These are phyloP conservation scores for Neonectria hederae DNA, from an alignment of 2,329 filamentous ascomycete species.

Conservation along the genomic window DNA sequence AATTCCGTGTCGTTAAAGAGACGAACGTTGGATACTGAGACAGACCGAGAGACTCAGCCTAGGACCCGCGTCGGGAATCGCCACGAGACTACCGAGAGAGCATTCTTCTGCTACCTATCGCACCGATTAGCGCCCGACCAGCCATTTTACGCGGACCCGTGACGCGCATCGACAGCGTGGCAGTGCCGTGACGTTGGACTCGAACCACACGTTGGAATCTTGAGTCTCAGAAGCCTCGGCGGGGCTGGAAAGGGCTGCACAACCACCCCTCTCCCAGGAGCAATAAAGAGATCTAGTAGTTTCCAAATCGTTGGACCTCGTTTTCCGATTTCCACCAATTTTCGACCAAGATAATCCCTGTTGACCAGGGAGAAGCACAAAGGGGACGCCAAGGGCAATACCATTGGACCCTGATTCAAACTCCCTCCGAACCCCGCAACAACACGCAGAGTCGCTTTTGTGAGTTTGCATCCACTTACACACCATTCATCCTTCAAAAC, in stretches of 20 bases:
- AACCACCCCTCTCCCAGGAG: slow-evolving; percentile 25
- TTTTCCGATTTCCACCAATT: slow-evolving; percentile 32
- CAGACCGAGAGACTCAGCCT: slow-evolving; percentile 26
- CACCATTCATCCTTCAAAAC: background rate
- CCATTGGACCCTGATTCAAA: slow-evolving; percentile 1
- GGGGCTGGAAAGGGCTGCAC: slow-evolving; percentile 36
- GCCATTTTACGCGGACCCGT: slow-evolving; percentile 28
- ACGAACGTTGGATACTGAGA: slow-evolving; percentile 39
- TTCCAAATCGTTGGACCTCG: slow-evolving; percentile 32
- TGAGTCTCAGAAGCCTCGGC: slow-evolving; percentile 40
- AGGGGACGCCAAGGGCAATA: slow-evolving; percentile 7
- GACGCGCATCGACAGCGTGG: slow-evolving; percentile 35
- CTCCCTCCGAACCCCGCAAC: slow-evolving; percentile 1
- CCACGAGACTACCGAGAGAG: slow-evolving; percentile 33
- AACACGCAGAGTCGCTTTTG: slow-evolving; percentile 14
- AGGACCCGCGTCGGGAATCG: slow-evolving; percentile 21
- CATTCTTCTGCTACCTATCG: slow-evolving; percentile 33
- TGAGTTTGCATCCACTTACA: slow-evolving; percentile 28
- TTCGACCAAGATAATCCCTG: slow-evolving; percentile 25
- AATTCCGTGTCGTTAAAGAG: slow-evolving; percentile 23
- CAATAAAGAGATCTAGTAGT: slow-evolving; percentile 40
- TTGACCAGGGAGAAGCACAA: slow-evolving; percentile 12
- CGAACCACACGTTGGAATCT: slow-evolving; percentile 38
- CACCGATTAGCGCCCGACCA: slow-evolving; percentile 20
- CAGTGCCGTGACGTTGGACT: slow-evolving; percentile 33